Base-by-base conservation (phyloP, 768 basidiomycete genomes). In the Trametes punicea region DNA sequence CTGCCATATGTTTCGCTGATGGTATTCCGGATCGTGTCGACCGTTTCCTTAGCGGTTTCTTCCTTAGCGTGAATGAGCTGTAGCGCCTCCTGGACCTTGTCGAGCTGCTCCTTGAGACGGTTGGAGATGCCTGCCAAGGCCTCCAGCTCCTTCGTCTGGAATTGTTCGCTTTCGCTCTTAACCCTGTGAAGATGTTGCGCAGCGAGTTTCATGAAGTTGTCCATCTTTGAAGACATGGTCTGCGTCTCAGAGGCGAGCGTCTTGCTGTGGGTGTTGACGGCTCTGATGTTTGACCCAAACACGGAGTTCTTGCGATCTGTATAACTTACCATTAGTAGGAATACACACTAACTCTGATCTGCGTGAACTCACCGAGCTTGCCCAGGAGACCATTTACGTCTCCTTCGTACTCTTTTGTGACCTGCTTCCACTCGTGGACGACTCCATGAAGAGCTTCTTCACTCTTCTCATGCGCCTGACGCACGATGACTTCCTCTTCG, bases 401-500 rank as follows among this genome's bases (percentile, higher is more conserved):
- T 7, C 75, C 75, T 16, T 90, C 72, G 56, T 84, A 85, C 60
- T 92, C 83, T n/a, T 77, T 70, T 0, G 83, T 82, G 18, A 84
- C 80, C 40, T 75, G 75, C 69, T 83, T 90, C 55, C 96, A 71
- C 2, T 79, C 81, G 21, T 67, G 72, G 0, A 95, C 94, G 4
- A 95, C 83, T n/a, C 70, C 72, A 62, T 96, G 82, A 41, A 97
- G 68, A 46, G 71, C 73, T 16, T 69, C 71, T 70, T 98, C 95
- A 6, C 84, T 92, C 46, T 79, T 74, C 66, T 89, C 83, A 70
- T 90, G 86, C 0, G 89, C 90, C 62, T 87, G 78, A 31, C 90
- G 79, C 16, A 98, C 82, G 26, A 88, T 73, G 33, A 79, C 74
- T 70, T 98, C 93, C 59, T 95, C 90, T 61, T 91, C 85, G 44